A percentile compares a stretch with the other conserved stretches of the same genome.
phyloP scores from a whole-genome alignment of 2,329 filamentous ascomycete species.

The Huntiella moniliformis region DNA sequence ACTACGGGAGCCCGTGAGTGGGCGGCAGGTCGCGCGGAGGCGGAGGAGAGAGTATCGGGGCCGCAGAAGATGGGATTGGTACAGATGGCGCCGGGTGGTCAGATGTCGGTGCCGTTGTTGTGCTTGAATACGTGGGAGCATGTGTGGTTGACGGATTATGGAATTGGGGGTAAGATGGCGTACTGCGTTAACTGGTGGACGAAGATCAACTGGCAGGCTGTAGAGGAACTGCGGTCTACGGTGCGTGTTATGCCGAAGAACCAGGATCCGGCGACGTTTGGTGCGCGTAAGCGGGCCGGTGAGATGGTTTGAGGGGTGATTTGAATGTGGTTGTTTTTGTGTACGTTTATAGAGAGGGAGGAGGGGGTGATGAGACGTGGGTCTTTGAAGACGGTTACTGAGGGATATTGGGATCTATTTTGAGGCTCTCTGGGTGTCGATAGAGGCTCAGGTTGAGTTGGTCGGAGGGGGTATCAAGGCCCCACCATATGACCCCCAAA shows the following conservation, averaged over 20 bases:
- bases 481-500: too few relatives aligned
- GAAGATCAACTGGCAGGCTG: constrained; percentile 64
- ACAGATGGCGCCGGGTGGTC: constrained; percentile 36
- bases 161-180: constrained; percentile 50
- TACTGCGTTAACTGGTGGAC: constrained; percentile 79
- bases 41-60: constrained; percentile 8
- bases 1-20: constrained; percentile 27
- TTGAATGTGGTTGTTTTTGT: background rate
- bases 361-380: background rate
- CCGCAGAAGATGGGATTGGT: constrained; percentile 12
- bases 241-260: constrained; percentile 1
- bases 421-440: background rate
- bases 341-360: background rate
- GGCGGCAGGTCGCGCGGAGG: constrained; percentile 19
- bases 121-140: constrained; percentile 97
- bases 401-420: constrained; percentile 4
- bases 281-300: background rate
- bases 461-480: too few relatives aligned
- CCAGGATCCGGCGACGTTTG: constrained; percentile 4
- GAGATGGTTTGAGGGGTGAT: background rate
- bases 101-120: constrained; percentile 55
- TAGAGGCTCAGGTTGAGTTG: background rate
- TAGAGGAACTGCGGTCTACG: constrained; percentile 25
- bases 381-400: background rate
- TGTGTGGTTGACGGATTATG: constrained; percentile 71